These are phyloP conservation scores for Sordariomycetes sp. DNA, from an alignment of 2,329 filamentous ascomycete species.

Conservation along the genomic window DNA sequence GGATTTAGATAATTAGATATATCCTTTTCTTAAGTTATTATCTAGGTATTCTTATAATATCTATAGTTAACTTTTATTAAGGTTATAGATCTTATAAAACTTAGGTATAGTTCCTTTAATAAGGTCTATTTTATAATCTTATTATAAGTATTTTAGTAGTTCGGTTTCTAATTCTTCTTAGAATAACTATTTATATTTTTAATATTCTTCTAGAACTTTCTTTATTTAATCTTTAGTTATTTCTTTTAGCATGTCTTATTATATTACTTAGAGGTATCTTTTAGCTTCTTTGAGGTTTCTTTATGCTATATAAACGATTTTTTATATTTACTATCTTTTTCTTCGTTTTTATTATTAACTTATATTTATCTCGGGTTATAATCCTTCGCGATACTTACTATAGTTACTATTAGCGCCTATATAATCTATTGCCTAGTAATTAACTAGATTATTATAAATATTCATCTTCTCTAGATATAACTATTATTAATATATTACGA, in stretches of 20 bases:
- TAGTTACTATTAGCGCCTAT: no score
- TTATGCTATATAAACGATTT: not conserved
- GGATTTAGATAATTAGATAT: not conserved
- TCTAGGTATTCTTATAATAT: not conserved
- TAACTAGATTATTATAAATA: conserved; percentile 1
- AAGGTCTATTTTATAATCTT: conserved; percentile 1
- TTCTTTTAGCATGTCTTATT: not conserved
- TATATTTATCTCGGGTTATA: no score
- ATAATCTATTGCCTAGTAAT: not conserved
- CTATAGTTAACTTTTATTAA: not conserved
- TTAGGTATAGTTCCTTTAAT: no score
- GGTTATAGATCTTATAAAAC: no score
- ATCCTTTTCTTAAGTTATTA: conserved; percentile 1
- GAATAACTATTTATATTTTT: conserved; percentile 1
- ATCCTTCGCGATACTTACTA: no score
- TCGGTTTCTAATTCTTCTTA: not conserved
- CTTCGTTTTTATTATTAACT: not conserved
- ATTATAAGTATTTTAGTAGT: conserved; percentile 1
- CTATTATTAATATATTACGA: not conserved
- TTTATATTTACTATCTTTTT: not conserved
- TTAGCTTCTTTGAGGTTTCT: not conserved
- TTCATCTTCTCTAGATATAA: not conserved
- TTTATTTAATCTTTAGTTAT: not conserved
- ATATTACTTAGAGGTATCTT: not conserved
- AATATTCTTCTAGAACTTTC: not conserved